phyloP scores from a whole-genome alignment of 345 rosid species.

The Mangifera indica region DNA sequence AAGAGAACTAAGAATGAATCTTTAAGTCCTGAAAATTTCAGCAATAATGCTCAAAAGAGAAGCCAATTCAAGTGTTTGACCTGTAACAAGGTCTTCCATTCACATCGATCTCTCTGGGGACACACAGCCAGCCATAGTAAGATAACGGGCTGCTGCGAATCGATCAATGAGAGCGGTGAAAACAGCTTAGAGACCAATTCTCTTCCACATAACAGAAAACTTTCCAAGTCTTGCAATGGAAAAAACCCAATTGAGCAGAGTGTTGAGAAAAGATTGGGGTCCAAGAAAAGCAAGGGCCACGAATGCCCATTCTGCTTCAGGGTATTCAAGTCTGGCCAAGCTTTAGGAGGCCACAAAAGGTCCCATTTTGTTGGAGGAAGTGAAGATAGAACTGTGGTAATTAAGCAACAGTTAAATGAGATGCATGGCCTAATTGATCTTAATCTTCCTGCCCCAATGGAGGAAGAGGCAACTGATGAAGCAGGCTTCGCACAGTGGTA shows the following conservation, averaged over 20 bases:
- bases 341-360: slow-evolving; percentile 95
- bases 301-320: slow-evolving; percentile 88
- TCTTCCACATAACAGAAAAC: slow-evolving; percentile 27
- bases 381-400: slow-evolving; percentile 51
- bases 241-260: slow-evolving; percentile 29
- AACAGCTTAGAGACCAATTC: slow-evolving; percentile 49
- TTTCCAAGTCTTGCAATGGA: slow-evolving; percentile 25
- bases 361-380: slow-evolving; percentile 80
- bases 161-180: slow-evolving; percentile 49
- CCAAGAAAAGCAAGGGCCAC: slow-evolving; percentile 60
- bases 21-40: slow-evolving; percentile 21
- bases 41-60: slow-evolving; percentile 35
- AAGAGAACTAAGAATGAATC: slow-evolving; percentile 38
- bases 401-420: slow-evolving; percentile 45
- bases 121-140: slow-evolving; percentile 35
- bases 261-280: slow-evolving; percentile 32
- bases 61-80: slow-evolving; percentile 38
- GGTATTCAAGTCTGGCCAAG: slow-evolving; percentile 91
- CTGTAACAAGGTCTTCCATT: slow-evolving; percentile 30
- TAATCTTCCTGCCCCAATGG: slow-evolving; percentile 81
- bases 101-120: slow-evolving; percentile 27
- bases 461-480: slow-evolving; percentile 40
- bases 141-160: slow-evolving; percentile 35
- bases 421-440: slow-evolving; percentile 70
- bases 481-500: slow-evolving; percentile 39